Evolutionary conservation across 352 stramenopile genomes (phyloP).

Genomic region (Phytophthora rubi): DNA sequence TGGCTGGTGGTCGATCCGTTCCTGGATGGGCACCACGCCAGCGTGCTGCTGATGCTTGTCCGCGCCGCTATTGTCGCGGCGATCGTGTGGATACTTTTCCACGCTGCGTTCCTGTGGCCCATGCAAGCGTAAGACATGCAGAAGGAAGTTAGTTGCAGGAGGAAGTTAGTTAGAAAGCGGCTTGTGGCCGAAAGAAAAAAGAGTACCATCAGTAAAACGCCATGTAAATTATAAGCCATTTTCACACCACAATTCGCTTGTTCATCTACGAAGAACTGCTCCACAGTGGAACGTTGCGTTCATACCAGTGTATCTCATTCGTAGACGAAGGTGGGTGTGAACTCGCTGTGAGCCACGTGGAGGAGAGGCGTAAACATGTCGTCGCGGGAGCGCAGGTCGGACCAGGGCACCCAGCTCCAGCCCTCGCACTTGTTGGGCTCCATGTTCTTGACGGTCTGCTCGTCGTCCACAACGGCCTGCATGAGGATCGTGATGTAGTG

Average conservation of each 20-base stretch:
- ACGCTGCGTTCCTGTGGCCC: slow-evolving; percentile 30
- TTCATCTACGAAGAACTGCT: slow-evolving; percentile 1
- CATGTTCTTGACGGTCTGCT: slow-evolving; percentile 72
- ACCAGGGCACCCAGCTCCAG: slow-evolving; percentile 73
- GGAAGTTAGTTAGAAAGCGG: slow-evolving; percentile 29
- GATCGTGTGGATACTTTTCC: slow-evolving; percentile 49
- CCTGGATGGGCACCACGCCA: slow-evolving; percentile 30
- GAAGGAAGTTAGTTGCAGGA: slow-evolving; percentile 29
- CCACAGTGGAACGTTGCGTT: neutral
- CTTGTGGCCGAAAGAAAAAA: slow-evolving; percentile 25
- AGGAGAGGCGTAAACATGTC: slow-evolving; percentile 81
- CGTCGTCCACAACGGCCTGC: slow-evolving; percentile 60
- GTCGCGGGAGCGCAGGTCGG: slow-evolving; percentile 52
- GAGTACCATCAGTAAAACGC: slow-evolving; percentile 34
- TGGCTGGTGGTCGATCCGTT: slow-evolving; percentile 44
- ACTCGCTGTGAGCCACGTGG: slow-evolving; percentile 69
- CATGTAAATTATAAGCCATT: slow-evolving; percentile 45
- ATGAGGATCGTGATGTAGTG: slow-evolving; percentile 91
- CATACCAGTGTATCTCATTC: neutral
- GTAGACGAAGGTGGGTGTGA: slow-evolving; percentile 48
- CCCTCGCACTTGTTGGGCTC: slow-evolving; percentile 86
- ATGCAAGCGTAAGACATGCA: slow-evolving; percentile 24
- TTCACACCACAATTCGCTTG: neutral
- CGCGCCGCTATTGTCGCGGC: slow-evolving; percentile 41
- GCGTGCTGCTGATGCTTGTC: slow-evolving; percentile 47